These are phyloP conservation scores for Auriculariales sp. DNA, from an alignment of 768 basidiomycete genomes.

Conservation along the genomic window DNA sequence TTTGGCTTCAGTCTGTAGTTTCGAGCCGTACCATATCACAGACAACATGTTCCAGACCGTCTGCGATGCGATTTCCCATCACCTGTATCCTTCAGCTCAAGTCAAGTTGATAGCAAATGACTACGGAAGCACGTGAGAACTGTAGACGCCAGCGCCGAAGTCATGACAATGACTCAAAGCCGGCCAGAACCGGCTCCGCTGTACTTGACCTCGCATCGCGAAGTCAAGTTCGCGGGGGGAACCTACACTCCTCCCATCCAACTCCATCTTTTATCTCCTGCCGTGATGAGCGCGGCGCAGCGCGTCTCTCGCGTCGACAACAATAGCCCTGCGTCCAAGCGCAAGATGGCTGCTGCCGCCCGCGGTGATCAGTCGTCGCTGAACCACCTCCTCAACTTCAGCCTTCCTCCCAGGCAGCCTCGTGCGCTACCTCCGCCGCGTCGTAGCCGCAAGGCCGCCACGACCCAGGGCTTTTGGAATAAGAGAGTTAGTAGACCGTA, in stretches of 20 bases:
- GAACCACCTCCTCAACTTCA: slow-evolving; percentile 89
- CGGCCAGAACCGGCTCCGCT: too few species aligned
- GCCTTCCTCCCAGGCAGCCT: slow-evolving; percentile 73
- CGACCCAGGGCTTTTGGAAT: slow-evolving; percentile 60
- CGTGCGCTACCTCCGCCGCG: slow-evolving; percentile 46
- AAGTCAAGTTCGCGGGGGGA: background rate
- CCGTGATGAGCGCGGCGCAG: background rate
- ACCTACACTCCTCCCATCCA: background rate
- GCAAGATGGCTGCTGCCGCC: slow-evolving; percentile 5
- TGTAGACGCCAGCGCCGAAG: too few species aligned
- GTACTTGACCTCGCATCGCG: background rate
- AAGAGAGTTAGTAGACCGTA: slow-evolving; percentile 63
- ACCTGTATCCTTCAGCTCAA: too few species aligned
- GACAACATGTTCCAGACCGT: too few species aligned
- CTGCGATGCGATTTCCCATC: too few species aligned
- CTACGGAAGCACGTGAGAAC: too few species aligned
- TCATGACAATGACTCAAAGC: too few species aligned
- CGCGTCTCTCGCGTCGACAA: background rate
- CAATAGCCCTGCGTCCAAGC: background rate
- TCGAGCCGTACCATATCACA: too few species aligned
- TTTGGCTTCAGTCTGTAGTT: too few species aligned
- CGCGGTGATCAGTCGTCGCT: slow-evolving; percentile 14
- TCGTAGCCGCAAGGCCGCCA: slow-evolving; percentile 57
- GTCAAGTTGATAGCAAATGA: too few species aligned
- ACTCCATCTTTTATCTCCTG: background rate